Evolutionary conservation across 1,139 yeast species (phyloP).

Genomic region (Williopsis jadinii): DNA sequence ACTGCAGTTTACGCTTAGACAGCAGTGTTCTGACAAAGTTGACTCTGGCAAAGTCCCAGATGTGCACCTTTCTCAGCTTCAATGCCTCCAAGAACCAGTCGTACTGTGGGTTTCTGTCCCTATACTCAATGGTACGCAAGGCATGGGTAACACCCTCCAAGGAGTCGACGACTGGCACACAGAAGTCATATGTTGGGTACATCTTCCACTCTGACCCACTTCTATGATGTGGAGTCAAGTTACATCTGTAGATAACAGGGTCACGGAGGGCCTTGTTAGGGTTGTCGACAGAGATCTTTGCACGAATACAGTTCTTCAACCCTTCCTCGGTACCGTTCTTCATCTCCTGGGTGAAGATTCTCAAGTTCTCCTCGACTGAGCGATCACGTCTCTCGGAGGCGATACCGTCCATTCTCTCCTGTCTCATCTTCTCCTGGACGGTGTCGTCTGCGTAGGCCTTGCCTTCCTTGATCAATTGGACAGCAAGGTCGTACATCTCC

Average conservation of each 20-base stretch:
- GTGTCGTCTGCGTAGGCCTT: constrained; percentile 97
- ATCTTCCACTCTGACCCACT: constrained; percentile 89
- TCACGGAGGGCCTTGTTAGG: constrained; percentile 93
- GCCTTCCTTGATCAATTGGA: constrained; percentile 85
- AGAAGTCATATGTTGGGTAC: constrained; percentile 97
- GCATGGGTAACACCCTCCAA: constrained; percentile 97
- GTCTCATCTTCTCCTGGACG: constrained; percentile 89
- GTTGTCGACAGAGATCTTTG: constrained; percentile 86
- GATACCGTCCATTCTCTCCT: constrained; percentile 95
- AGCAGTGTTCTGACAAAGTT: constrained; percentile 91
- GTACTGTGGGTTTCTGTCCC: constrained; percentile 96
- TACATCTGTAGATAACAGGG: constrained; percentile 95
- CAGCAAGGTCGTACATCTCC: constrained; percentile 78
- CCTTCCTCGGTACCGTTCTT: constrained; percentile 89
- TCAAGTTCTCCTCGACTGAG: constrained; percentile 82
- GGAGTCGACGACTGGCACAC: constrained; percentile 93
- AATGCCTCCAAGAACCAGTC: constrained; percentile 88
- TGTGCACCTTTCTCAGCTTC: constrained; percentile 79
- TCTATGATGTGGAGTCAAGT: constrained; percentile 94
- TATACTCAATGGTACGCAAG: constrained; percentile 92
- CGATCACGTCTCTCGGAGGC: constrained; percentile 87
- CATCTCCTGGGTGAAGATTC: constrained; percentile 84
- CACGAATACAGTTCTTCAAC: constrained; percentile 83
- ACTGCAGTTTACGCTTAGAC: constrained; percentile 94
- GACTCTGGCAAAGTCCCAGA: constrained; percentile 97